Conservation (phyloP, 2,329 filamentous ascomycete genomes). For the Microdochium paspali region DNA sequence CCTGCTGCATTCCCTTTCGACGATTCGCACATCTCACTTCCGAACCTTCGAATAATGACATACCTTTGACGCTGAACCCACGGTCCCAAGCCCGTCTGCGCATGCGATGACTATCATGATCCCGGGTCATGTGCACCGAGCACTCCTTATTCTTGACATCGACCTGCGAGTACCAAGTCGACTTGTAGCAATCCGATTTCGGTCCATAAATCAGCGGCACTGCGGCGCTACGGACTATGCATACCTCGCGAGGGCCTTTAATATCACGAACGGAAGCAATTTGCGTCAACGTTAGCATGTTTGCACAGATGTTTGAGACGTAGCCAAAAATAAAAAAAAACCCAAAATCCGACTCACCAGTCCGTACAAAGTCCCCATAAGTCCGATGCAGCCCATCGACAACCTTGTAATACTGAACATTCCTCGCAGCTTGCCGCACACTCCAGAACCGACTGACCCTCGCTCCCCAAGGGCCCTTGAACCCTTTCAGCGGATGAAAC, state of each 20-base stretch:
- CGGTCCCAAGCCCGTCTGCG: conserved; percentile 2
- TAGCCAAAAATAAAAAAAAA: no score
- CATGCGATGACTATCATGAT: conserved; percentile 1
- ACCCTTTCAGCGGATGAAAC: conserved; percentile 1
- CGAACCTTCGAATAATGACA: no score
- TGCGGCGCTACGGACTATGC: conserved; percentile 1
- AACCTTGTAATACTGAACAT: neutral
- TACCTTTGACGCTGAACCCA: neutral
- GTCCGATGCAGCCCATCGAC: neutral
- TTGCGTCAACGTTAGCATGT: no score
- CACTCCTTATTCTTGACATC: neutral
- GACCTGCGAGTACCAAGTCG: conserved; percentile 1
- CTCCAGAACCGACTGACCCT: neutral
- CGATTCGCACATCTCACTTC: no score
- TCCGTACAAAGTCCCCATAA: conserved; percentile 3
- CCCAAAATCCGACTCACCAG: neutral
- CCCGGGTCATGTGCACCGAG: neutral
- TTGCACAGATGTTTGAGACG: no score
- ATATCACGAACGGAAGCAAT: no score
- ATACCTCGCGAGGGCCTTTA: neutral
- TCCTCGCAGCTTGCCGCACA: neutral
- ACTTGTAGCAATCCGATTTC: neutral
- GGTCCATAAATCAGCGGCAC: conserved; percentile 1
- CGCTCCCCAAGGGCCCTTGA: conserved; percentile 1
- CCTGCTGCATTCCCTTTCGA: no score